phyloP scores from a whole-genome alignment of 805 yeast species.

The Starmerella asiatica region DNA sequence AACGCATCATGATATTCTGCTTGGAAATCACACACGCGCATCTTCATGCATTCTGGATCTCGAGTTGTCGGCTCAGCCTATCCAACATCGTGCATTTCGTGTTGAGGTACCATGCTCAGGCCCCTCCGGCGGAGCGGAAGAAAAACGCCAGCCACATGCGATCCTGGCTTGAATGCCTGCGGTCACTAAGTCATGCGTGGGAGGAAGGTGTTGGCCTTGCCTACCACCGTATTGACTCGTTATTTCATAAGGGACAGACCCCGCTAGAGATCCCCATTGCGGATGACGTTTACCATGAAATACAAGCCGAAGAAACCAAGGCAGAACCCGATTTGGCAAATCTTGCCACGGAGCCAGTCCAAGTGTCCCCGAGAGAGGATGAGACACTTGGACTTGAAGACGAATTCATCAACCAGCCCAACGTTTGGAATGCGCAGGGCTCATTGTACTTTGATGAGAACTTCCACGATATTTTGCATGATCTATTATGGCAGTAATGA shows the following conservation, averaged over 20 bases:
- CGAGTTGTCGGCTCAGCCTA: constrained; percentile 24
- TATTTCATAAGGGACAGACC: constrained; percentile 24
- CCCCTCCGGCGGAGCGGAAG: constrained; percentile 21
- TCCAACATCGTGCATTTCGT: constrained; percentile 27
- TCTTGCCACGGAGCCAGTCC: no score
- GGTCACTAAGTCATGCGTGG: constrained; percentile 27
- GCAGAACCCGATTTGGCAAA: background rate
- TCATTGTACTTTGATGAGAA: constrained; percentile 6
- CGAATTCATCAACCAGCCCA: background rate
- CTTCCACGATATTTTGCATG: constrained; percentile 13
- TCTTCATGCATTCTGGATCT: constrained; percentile 28
- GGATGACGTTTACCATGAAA: constrained; percentile 1
- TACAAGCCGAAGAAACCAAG: background rate
- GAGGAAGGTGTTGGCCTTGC: constrained; percentile 29
- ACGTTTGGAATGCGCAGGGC: background rate
- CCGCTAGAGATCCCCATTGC: constrained; percentile 4
- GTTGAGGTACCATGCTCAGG: constrained; percentile 25
- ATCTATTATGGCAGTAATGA: constrained; percentile 8
- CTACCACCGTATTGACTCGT: constrained; percentile 24
- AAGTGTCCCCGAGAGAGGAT: constrained; percentile 1
- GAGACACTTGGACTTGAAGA: constrained; percentile 14
- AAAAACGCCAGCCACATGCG: constrained; percentile 23
- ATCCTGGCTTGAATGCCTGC: constrained; percentile 26
- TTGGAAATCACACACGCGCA: constrained; percentile 27
- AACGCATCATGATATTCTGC: constrained; percentile 23